Conservation (phyloP, 2,329 filamentous ascomycete species). For the Fusarium albidum region DNA sequence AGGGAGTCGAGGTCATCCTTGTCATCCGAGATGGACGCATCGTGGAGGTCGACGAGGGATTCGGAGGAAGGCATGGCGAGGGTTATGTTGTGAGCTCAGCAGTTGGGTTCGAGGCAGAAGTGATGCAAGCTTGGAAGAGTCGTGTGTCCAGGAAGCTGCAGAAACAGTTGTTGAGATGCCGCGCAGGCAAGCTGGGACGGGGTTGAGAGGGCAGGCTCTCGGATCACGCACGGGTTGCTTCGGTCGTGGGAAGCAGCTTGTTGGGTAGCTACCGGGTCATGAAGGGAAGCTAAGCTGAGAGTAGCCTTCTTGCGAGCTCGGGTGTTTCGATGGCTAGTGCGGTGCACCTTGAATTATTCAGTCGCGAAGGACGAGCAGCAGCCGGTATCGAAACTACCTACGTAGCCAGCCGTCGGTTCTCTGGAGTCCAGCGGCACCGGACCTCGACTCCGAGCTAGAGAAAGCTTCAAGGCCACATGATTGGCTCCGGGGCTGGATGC, state of each 20-base stretch:
- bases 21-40: slow-evolving; percentile 56
- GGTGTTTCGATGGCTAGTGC: background rate
- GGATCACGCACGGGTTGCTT: slow-evolving; percentile 30
- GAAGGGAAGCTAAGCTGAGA: background rate
- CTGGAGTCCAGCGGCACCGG: slow-evolving; percentile 30
- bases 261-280: background rate
- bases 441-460: slow-evolving; percentile 28
- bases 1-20: slow-evolving; percentile 69
- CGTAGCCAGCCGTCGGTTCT: slow-evolving; percentile 20
- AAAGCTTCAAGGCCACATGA: slow-evolving; percentile 24
- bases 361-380: slow-evolving; percentile 4
- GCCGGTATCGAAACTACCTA: slow-evolving; percentile 7
- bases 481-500: slow-evolving; percentile 10
- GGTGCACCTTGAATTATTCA: background rate
- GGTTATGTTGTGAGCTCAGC: background rate
- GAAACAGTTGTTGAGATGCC: background rate
- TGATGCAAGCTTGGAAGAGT: background rate
- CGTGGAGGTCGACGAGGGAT: slow-evolving; percentile 60
- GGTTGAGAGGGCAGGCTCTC: slow-evolving; percentile 14
- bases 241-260: slow-evolving; percentile 3
- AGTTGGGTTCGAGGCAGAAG: background rate
- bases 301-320: background rate
- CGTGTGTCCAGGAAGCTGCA: background rate
- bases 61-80: slow-evolving; percentile 49
- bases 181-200: slow-evolving; percentile 2